Base-by-base conservation (phyloP, 2,329 filamentous ascomycete genomes). In the Neoascochyta sp. region DNA sequence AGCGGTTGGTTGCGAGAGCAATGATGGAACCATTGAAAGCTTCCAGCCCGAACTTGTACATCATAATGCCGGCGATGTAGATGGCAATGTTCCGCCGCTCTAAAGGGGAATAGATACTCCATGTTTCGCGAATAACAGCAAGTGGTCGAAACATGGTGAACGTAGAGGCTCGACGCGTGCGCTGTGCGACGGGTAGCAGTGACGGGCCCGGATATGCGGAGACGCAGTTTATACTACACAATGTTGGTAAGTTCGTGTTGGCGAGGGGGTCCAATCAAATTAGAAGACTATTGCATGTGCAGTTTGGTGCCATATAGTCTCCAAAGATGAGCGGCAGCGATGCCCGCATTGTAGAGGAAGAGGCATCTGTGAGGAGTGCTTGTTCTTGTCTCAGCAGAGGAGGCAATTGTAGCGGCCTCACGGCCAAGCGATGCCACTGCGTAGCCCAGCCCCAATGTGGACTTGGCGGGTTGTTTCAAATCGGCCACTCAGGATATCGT, bases 1-100 rank as follows among this genome's bases (percentile, higher is more conserved):
- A 73, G 28, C 69, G 61, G 41, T 73, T 73, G 4, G 67, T 71
- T 8, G 69, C 68, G 3, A 72, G 57, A 8, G 68, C 67, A 20
- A 68, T 64, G 40, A 74, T 63, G 17, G 69, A 71, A 2, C 70
- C 70, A 45, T 70, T 71, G 55, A 73, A 73, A 7, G 67, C 68
- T 44, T 72, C 69, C 9, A 72, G 60, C 15, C 68, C 70, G 34
- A 74, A 71, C 43, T 73, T 73, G 57, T 73, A 73, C 23, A 70
- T 52, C 67, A 73, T 73, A 34, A 73, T 71, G 5, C 69, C 70
- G 6, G 55, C 39, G 27, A 72, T 69, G 49, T 74, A 73, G 9
- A 53, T 47, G 14, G 36, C 41, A 25, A 52, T 53, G 32, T 52
- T 53, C 28, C 66, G 63, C 32, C 65, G 67, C 45, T 74, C 69